phyloP scores from a whole-genome alignment of 2,329 filamentous ascomycete species.

The Pseudogymnoascus sp. region DNA sequence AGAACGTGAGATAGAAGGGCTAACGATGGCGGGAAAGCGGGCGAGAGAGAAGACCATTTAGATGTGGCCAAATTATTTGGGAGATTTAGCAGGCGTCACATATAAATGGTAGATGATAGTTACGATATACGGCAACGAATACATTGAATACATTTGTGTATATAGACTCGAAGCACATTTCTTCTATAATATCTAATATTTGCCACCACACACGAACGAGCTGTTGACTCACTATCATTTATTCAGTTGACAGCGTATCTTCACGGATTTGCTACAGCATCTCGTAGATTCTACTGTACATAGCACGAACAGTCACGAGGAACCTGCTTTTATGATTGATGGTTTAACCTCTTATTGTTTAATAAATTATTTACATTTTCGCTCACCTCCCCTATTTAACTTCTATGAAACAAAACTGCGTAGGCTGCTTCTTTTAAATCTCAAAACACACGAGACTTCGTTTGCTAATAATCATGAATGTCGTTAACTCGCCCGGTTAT shows the following conservation, averaged over 20 bases:
- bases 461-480: neutral
- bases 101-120: neutral
- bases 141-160: constrained; percentile 5
- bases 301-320: neutral
- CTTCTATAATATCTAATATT: neutral
- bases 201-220: neutral
- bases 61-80: neutral
- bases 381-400: neutral
- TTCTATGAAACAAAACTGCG: neutral
- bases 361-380: neutral
- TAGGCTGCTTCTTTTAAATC: neutral
- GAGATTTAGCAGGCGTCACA: neutral
- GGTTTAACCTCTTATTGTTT: neutral
- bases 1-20: neutral
- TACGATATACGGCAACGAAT: neutral
- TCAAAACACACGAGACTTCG: neutral
- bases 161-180: neutral
- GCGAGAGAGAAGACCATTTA: neutral
- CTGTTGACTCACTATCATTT: neutral
- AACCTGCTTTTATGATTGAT: neutral
- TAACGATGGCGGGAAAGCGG: constrained; percentile 1
- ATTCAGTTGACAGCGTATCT: neutral
- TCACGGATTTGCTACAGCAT: neutral
- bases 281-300: neutral
- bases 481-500: neutral